A percentile compares a stretch with the other conserved stretches of the same genome.
These are phyloP conservation scores for Chaetomidium leptoderma DNA, from an alignment of 495 filamentous ascomycete genomes.

Conservation along the genomic window DNA sequence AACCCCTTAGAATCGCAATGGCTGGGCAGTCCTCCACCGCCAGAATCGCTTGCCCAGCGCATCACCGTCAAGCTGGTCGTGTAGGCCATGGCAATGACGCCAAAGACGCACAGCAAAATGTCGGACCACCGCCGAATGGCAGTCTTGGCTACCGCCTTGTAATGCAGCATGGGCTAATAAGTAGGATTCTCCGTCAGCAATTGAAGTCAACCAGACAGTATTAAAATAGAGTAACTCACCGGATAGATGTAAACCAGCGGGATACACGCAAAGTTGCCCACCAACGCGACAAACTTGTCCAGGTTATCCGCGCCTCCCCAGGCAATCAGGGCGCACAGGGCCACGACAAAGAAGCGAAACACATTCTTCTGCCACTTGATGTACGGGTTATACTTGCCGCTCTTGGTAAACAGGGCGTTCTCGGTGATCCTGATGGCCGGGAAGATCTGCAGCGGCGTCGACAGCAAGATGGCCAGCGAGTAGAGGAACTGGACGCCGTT, in stretches of 20 bases:
- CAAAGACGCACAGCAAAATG: slow-evolving; percentile 71
- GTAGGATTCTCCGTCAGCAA: background rate
- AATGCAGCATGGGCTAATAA: slow-evolving; percentile 77
- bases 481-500: slow-evolving; percentile 95
- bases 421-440: slow-evolving; percentile 83
- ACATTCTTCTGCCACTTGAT: slow-evolving; percentile 99
- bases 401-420: slow-evolving; percentile 61
- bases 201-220: background rate
- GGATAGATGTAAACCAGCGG: slow-evolving; percentile 97
- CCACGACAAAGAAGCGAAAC: slow-evolving; percentile 88
- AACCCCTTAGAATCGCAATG: slow-evolving; percentile 45
- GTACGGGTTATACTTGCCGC: slow-evolving; percentile 89
- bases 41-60: slow-evolving; percentile 62
- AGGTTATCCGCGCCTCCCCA: slow-evolving; percentile 90
- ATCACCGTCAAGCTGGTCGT: slow-evolving; percentile 78
- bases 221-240: slow-evolving; percentile 48
- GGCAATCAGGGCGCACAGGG: slow-evolving; percentile 76
- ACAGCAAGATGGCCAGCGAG: slow-evolving; percentile 86
- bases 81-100: slow-evolving; percentile 80
- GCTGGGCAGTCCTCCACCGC: slow-evolving; percentile 38
- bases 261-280: slow-evolving; percentile 96
- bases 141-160: slow-evolving; percentile 67
- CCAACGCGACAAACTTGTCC: slow-evolving; percentile 93
- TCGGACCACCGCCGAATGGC: slow-evolving; percentile 62
- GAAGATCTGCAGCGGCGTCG: slow-evolving; percentile 93